A percentile compares a stretch with the other conserved stretches of the same genome.
phyloP scores from a whole-genome alignment of 2,329 filamentous ascomycete genomes.

The Colletotrichum acutatum region DNA sequence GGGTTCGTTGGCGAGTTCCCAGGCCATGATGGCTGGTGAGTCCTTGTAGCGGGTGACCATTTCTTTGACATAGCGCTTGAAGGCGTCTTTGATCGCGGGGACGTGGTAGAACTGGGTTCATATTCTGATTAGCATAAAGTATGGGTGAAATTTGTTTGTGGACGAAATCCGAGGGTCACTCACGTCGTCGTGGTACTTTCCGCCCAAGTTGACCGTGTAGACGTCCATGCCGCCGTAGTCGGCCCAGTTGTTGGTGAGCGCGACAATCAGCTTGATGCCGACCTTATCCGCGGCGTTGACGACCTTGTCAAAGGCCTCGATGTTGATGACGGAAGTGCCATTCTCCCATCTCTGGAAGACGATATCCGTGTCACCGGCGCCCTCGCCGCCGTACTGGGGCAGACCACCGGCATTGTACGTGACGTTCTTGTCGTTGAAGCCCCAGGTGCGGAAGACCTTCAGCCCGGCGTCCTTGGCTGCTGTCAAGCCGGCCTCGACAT shows the following conservation, averaged over 20 bases:
- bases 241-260: conserved; percentile 65
- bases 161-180: no score
- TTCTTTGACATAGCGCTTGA: conserved; percentile 67
- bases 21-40: conserved; percentile 71
- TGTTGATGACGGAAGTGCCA: conserved; percentile 56
- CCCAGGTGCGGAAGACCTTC: conserved; percentile 67
- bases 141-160: no score
- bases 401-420: conserved; percentile 57
- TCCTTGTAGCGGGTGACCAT: conserved; percentile 69
- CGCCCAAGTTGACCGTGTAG: conserved; percentile 61
- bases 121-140: not conserved
- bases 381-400: conserved; percentile 63
- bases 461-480: conserved; percentile 60
- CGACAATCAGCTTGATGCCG: conserved; percentile 61
- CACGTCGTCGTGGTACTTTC: conserved; percentile 59
- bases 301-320: conserved; percentile 59
- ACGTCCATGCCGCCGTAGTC: conserved; percentile 66
- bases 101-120: conserved; percentile 57
- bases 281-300: conserved; percentile 58
- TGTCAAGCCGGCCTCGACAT: conserved; percentile 56
- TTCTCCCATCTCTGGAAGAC: conserved; percentile 60
- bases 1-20: conserved; percentile 75
- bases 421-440: conserved; percentile 66
- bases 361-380: conserved; percentile 55
- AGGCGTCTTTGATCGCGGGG: conserved; percentile 62